Conservation (phyloP, 2,329 filamentous ascomycete genomes). For the Colletotrichum ledebouriae region DNA sequence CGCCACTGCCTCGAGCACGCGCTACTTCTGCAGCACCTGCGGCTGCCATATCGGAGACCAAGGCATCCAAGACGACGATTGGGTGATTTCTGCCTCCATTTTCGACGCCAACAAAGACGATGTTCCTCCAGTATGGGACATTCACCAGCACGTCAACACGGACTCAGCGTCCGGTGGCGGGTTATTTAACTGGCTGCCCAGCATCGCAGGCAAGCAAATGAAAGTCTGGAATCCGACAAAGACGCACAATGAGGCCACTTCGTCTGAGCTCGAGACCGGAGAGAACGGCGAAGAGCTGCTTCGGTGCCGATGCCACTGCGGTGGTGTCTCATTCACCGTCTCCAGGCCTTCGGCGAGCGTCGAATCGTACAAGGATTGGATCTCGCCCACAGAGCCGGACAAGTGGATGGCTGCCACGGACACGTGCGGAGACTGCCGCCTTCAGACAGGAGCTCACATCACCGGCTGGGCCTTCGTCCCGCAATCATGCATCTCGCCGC, state of each 20-base stretch:
- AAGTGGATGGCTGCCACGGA: slow-evolving; percentile 61
- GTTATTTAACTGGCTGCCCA: slow-evolving; percentile 53
- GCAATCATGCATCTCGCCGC: slow-evolving; percentile 52
- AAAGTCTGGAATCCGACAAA: slow-evolving; percentile 53
- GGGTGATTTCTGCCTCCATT: slow-evolving; percentile 57
- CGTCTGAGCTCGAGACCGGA: slow-evolving; percentile 49
- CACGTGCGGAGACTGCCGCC: slow-evolving; percentile 59
- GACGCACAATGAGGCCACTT: slow-evolving; percentile 45
- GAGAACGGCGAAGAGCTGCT: slow-evolving; percentile 55
- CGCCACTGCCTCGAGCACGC: slow-evolving; percentile 47
- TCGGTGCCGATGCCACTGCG: slow-evolving; percentile 60
- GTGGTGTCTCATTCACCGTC: slow-evolving; percentile 62
- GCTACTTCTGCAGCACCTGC: slow-evolving; percentile 61
- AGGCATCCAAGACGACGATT: slow-evolving; percentile 50
- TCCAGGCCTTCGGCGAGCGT: slow-evolving; percentile 52
- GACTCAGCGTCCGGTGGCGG: slow-evolving; percentile 54
- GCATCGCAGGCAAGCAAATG: slow-evolving; percentile 49
- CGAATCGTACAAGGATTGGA: slow-evolving; percentile 49
- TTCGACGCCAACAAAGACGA: slow-evolving; percentile 52
- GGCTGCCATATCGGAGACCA: slow-evolving; percentile 60
- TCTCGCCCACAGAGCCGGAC: slow-evolving; percentile 53
- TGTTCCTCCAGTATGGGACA: slow-evolving; percentile 51
- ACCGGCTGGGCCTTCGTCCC: slow-evolving; percentile 60
- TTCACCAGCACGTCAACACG: slow-evolving; percentile 54
- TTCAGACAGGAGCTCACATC: slow-evolving; percentile 57